Evolutionary conservation across 2,329 filamentous ascomycete genomes (phyloP).

Genomic region (Didymella keratinophila): DNA sequence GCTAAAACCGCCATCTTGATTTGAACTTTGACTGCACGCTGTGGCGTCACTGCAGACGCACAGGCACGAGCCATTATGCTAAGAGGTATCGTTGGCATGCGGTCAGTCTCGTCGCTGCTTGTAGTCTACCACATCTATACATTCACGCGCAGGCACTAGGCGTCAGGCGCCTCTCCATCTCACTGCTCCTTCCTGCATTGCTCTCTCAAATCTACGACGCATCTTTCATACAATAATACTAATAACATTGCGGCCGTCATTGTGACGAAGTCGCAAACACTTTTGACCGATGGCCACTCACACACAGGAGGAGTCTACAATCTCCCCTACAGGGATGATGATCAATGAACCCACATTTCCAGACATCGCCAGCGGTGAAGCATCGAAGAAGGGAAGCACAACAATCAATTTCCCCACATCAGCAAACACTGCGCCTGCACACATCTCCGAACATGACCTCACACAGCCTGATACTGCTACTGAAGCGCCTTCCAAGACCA

Average conservation of each 20-base stretch:
- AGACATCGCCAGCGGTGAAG: slow-evolving; percentile 7
- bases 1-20: slow-evolving; percentile 16
- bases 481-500: slow-evolving; percentile 1
- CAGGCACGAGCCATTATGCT: slow-evolving; percentile 17
- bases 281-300: slow-evolving; percentile 6
- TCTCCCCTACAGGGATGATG: slow-evolving; percentile 19
- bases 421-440: slow-evolving; percentile 7
- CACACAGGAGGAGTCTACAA: not conserved
- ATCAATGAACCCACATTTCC: slow-evolving; percentile 21
- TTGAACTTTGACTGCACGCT: slow-evolving; percentile 4
- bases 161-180: slow-evolving; percentile 7
- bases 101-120: slow-evolving; percentile 7
- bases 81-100: slow-evolving; percentile 12
- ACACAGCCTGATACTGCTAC: not conserved
- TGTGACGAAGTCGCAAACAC: slow-evolving; percentile 2
- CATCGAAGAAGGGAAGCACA: slow-evolving; percentile 2
- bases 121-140: slow-evolving; percentile 6
- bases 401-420: slow-evolving; percentile 13
- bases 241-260: slow-evolving; percentile 6
- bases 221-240: not conserved
- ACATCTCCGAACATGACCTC: slow-evolving; percentile 13
- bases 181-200: not conserved
- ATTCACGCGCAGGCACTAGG: slow-evolving; percentile 9
- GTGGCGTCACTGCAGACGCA: slow-evolving; percentile 20
- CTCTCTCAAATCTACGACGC: not conserved